These are phyloP conservation scores for Amanita rubescens DNA, from an alignment of 768 basidiomycete species.

Conservation along the genomic window DNA sequence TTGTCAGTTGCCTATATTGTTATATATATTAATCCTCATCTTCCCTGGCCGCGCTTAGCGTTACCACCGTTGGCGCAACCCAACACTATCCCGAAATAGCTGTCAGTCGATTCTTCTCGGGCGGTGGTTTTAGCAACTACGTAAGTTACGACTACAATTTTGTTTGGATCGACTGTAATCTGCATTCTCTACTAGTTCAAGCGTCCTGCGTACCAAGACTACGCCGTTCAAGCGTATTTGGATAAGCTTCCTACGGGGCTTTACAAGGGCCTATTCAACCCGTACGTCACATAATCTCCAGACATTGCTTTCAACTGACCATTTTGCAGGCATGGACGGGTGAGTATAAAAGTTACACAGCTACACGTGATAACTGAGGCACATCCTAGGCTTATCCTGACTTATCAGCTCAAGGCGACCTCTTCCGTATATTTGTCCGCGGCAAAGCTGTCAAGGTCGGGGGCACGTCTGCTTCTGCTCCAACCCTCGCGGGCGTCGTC, in stretches of 20 bases:
- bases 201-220: conserved; percentile 33
- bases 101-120: conserved; percentile 46
- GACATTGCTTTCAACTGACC: neutral
- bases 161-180: neutral
- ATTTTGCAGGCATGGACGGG: conserved; percentile 39
- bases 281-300: conserved; percentile 25
- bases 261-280: conserved; percentile 48
- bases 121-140: conserved; percentile 68
- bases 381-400: conserved; percentile 48
- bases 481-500: conserved; percentile 54
- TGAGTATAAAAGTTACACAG: conserved; percentile 18
- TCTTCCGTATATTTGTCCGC: conserved; percentile 39
- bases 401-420: conserved; percentile 47
- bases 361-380: neutral
- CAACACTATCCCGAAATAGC: conserved; percentile 44
- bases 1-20: conserved; percentile 28
- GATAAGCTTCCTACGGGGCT: conserved; percentile 30
- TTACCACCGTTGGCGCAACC: conserved; percentile 66
- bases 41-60: conserved; percentile 27
- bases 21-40: neutral
- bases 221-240: conserved; percentile 32
- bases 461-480: conserved; percentile 59
- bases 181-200: conserved; percentile 11
- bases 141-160: conserved; percentile 24
- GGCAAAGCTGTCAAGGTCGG: conserved; percentile 30